Evolutionary conservation across 1,284 basidiomycete genomes (phyloP).

Genomic region (Prillingera fragicola): DNA sequence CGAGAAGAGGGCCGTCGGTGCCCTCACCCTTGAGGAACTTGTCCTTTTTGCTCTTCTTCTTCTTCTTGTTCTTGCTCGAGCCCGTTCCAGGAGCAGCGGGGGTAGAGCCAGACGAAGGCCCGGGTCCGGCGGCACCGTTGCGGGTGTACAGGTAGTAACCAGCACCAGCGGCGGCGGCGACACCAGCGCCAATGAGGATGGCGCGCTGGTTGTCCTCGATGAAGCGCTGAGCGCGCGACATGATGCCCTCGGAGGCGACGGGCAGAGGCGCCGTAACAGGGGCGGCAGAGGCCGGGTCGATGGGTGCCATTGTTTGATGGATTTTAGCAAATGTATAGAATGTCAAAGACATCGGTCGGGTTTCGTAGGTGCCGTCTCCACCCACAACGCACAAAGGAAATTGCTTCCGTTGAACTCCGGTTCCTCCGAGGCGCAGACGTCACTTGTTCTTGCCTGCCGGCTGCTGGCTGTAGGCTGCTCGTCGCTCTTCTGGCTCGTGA

Average conservation of each 20-base stretch:
- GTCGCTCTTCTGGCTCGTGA: too few species aligned
- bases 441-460: too few species aligned
- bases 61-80: conserved; percentile 56
- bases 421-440: too few species aligned
- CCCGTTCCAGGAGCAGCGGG: too few species aligned
- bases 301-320: conserved; percentile 24
- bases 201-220: conserved; percentile 46
- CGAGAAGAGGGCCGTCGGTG: conserved; percentile 64
- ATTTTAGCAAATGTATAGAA: too few species aligned
- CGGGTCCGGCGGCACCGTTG: conserved; percentile 26
- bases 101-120: conserved; percentile 10
- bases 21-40: conserved; percentile 42
- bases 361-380: too few species aligned
- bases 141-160: conserved; percentile 60
- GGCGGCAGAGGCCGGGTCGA: conserved; percentile 11
- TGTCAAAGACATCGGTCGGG: too few species aligned
- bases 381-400: too few species aligned
- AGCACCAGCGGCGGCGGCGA: conserved; percentile 67
- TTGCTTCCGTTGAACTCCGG: too few species aligned
- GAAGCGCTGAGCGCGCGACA: conserved; percentile 39
- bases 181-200: conserved; percentile 54
- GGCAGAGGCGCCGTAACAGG: conserved; percentile 8
- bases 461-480: too few species aligned
- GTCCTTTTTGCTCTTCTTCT: conserved; percentile 52
- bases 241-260: conserved; percentile 24